Evolutionary conservation across 2,329 filamentous ascomycete species (phyloP).

Genomic region (Aspergillus cejpii): DNA sequence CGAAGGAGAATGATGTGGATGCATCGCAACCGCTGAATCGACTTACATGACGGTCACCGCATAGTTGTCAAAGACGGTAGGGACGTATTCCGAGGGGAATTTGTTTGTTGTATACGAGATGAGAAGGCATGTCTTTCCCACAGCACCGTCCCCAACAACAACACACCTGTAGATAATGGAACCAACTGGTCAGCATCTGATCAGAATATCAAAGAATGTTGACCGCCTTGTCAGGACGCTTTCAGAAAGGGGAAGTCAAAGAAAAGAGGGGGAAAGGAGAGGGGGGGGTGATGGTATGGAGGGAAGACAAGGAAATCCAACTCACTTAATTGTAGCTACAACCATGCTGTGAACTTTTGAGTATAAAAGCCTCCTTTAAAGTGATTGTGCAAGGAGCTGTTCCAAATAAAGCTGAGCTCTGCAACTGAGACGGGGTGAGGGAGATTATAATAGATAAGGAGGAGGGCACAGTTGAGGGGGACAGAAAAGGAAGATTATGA

Average conservation of each 20-base stretch:
- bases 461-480: conserved; percentile 3
- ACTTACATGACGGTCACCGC: conserved; percentile 99
- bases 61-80: conserved; percentile 99
- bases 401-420: conserved; percentile 2
- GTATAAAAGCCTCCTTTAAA: conserved; percentile 10
- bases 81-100: conserved; percentile 98
- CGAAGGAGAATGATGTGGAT: not conserved
- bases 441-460: conserved; percentile 14
- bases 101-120: conserved; percentile 99
- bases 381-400: conserved; percentile 4
- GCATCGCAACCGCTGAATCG: conserved; percentile 1
- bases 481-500: not conserved
- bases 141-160: conserved; percentile 97
- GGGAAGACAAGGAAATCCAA: conserved; percentile 12
- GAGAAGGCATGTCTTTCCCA: conserved; percentile 97
- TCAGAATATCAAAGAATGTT: not conserved
- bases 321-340: conserved; percentile 59
- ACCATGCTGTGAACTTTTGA: conserved; percentile 43
- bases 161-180: conserved; percentile 64
- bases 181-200: conserved; percentile 16
- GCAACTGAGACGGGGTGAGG: conserved; percentile 12
- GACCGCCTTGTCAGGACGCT: not conserved
- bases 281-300: conserved; percentile 10
- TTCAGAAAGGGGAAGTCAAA: conserved; percentile 10
- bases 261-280: conserved; percentile 9